These are phyloP conservation scores for Pascua sp. DNA, from an alignment of 1,284 basidiomycete genomes.

Conservation along the genomic window DNA sequence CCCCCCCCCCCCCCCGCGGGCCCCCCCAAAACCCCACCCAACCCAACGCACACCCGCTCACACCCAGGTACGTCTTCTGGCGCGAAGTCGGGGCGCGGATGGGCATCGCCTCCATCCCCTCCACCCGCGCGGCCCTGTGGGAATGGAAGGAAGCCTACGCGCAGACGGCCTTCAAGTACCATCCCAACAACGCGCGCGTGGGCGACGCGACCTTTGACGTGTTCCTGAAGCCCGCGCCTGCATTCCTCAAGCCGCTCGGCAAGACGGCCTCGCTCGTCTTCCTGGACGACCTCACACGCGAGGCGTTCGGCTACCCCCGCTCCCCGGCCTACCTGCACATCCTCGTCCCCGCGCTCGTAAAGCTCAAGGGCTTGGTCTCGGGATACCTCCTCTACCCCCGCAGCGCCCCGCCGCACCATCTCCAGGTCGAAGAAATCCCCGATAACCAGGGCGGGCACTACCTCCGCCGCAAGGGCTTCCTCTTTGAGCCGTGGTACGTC, in stretches of 20 bases:
- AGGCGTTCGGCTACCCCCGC: constrained; percentile 9
- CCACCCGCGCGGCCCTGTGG: constrained; percentile 7
- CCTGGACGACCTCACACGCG: constrained; percentile 12
- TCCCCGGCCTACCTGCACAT: constrained; percentile 1
- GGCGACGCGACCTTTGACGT: constrained; percentile 12
- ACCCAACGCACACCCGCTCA: too few relatives aligned
- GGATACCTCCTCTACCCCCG: constrained; percentile 8
- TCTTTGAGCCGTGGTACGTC: constrained; percentile 18
- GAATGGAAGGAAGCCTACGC: constrained; percentile 10
- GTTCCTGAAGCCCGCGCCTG: constrained; percentile 5
- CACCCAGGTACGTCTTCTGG: constrained; percentile 16
- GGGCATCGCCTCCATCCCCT: constrained; percentile 13
- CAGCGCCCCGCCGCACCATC: not conserved
- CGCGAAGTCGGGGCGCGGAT: constrained; percentile 20
- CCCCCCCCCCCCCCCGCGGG: too few relatives aligned
- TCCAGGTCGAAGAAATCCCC: not conserved
- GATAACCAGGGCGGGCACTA: too few relatives aligned
- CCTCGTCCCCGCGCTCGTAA: constrained; percentile 9
- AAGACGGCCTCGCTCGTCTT: constrained; percentile 3
- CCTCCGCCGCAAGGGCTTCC: constrained; percentile 9
- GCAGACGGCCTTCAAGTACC: constrained; percentile 2
- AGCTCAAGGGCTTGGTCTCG: constrained; percentile 3
- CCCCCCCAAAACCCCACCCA: too few relatives aligned
- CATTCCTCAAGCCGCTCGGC: constrained; percentile 1
- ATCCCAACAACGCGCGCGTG: constrained; percentile 9